Conservation (phyloP, 148 eudicot genomes). For the Dianthus caryophyllus region DNA sequence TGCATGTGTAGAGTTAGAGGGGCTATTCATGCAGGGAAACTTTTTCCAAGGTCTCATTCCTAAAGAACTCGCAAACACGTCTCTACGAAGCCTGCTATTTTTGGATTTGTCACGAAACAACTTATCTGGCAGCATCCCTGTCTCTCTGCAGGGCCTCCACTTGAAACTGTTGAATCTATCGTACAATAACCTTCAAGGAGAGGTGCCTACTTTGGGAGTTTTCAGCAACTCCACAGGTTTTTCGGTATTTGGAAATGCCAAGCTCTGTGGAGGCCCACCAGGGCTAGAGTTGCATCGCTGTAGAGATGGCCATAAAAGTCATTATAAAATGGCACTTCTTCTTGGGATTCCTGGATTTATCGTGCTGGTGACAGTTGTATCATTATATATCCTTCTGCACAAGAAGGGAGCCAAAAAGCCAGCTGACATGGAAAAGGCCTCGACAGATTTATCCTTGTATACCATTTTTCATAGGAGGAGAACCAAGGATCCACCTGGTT, state of each 20-base stretch:
- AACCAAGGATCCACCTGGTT: neutral
- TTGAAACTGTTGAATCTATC: slow-evolving; percentile 24
- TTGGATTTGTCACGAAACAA: slow-evolving; percentile 38
- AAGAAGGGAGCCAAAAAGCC: slow-evolving; percentile 7
- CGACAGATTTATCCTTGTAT: neutral
- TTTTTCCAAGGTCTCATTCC: slow-evolving; percentile 28
- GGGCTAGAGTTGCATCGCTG: slow-evolving; percentile 28
- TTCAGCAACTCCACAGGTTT: slow-evolving; percentile 30
- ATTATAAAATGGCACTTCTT: slow-evolving; percentile 4
- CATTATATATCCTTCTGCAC: neutral
- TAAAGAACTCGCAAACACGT: neutral
- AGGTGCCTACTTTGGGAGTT: slow-evolving; percentile 31
- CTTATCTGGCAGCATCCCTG: slow-evolving; percentile 35
- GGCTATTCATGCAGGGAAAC: slow-evolving; percentile 26
- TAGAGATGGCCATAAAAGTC: neutral
- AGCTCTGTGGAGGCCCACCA: slow-evolving; percentile 39
- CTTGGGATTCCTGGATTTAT: slow-evolving; percentile 12
- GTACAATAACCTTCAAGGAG: slow-evolving; percentile 35
- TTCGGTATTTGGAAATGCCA: slow-evolving; percentile 29
- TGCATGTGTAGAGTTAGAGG: slow-evolving; percentile 20
- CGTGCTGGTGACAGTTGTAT: slow-evolving; percentile 4
- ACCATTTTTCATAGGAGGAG: neutral
- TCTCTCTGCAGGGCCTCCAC: slow-evolving; percentile 13
- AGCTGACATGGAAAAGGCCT: neutral
- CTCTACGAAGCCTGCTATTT: slow-evolving; percentile 20